Evolutionary conservation across 169 alveolate species (phyloP).

Genomic region (Sarcocystis neurona): DNA sequence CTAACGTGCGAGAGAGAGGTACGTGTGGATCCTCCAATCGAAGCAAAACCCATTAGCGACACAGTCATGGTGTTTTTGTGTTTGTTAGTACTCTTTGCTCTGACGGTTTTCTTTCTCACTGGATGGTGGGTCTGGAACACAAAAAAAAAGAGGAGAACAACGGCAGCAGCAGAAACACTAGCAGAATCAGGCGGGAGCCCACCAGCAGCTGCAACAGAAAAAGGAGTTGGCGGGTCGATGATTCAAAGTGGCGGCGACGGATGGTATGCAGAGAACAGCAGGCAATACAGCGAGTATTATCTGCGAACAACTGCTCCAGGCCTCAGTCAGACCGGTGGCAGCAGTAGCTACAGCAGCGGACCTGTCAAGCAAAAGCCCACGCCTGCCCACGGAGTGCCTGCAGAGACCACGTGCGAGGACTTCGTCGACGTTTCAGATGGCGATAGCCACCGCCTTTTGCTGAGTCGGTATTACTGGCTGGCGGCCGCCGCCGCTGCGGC

Average conservation of each 20-base stretch:
- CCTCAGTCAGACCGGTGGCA: no score
- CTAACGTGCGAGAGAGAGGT: conserved; percentile 52
- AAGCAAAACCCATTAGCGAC: conserved; percentile 51
- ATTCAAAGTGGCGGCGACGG: no score
- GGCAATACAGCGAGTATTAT: no score
- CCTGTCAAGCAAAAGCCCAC: not conserved
- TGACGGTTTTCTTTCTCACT: conserved; percentile 43
- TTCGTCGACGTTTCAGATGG: no score
- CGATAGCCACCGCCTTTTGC: no score
- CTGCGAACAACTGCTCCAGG: no score
- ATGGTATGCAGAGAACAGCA: no score
- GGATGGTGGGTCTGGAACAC: conserved; percentile 53
- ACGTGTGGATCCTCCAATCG: conserved; percentile 53
- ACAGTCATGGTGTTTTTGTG: conserved; percentile 52
- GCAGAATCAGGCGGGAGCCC: conserved; percentile 2
- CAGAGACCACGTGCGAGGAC: no score
- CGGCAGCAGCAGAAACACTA: conserved; percentile 40
- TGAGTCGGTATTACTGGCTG: no score
- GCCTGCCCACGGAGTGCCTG: no score
- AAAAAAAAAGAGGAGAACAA: conserved; percentile 29
- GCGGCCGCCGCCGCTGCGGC: no score
- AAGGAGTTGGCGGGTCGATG: no score
- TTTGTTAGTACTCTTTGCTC: conserved; percentile 53
- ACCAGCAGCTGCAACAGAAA: not conserved
- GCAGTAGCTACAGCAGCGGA: not conserved